Conservation (phyloP, 257 asterid species). For the Thymus mandschuricus region DNA sequence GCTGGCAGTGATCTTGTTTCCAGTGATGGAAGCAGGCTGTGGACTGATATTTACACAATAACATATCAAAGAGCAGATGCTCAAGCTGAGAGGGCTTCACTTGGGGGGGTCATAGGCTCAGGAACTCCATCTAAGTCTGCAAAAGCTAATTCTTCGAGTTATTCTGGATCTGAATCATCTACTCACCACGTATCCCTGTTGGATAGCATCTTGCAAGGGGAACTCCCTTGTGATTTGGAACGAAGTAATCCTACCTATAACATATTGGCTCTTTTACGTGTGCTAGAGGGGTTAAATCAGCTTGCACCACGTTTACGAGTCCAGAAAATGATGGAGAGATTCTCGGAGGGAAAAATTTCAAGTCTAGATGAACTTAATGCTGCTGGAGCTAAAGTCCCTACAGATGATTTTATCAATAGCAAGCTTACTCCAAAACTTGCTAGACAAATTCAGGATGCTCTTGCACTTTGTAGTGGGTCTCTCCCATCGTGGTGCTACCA, state of each 20-base stretch:
- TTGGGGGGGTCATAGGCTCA: constrained; percentile 54
- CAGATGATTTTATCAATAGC: constrained; percentile 70
- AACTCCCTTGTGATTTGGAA: constrained; percentile 93
- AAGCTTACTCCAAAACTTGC: constrained; percentile 96
- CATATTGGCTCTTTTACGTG: constrained; percentile 86
- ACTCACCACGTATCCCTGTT: constrained; percentile 63
- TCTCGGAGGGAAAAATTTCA: constrained; percentile 71
- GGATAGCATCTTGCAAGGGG: constrained; percentile 94
- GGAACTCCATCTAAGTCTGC: constrained; percentile 57
- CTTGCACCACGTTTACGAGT: constrained; percentile 79
- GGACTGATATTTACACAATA: constrained; percentile 89
- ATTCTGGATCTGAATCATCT: constrained; percentile 47
- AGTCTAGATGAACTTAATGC: constrained; percentile 52
- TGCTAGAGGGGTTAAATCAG: constrained; percentile 93
- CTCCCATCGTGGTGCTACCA: constrained; percentile 99
- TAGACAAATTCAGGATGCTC: constrained; percentile 94
- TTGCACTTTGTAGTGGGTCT: constrained; percentile 95
- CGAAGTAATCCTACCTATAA: constrained; percentile 84
- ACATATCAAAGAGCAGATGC: constrained; percentile 78
- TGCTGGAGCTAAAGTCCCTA: constrained; percentile 56
- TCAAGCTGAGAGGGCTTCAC: constrained; percentile 62
- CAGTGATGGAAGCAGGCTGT: constrained; percentile 85
- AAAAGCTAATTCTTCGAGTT: constrained; percentile 62
- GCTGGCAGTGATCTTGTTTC: constrained; percentile 77
- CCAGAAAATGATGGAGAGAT: constrained; percentile 62